A percentile compares a stretch with the other conserved stretches of the same genome.
phyloP scores from a whole-genome alignment of 2,329 filamentous ascomycete species.

The Fragosphaeria purpurea region DNA sequence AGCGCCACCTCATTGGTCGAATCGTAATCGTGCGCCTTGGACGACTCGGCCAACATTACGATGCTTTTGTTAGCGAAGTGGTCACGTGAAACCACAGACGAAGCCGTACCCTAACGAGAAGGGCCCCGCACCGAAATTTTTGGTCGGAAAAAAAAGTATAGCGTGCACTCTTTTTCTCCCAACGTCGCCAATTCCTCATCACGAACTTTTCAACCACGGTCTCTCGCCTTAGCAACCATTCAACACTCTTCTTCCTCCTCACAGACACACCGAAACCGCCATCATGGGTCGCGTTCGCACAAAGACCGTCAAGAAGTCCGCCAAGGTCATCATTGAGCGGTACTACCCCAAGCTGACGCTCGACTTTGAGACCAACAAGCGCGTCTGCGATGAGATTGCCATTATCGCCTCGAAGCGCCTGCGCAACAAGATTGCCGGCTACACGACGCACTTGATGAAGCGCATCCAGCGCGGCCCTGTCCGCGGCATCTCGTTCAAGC shows the following conservation, averaged over 20 bases:
- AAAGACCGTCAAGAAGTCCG: constrained; percentile 65
- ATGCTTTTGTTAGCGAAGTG: not conserved
- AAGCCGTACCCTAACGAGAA: constrained; percentile 5
- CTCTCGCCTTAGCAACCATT: no score
- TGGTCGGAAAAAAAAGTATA: not conserved
- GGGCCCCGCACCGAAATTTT: not conserved
- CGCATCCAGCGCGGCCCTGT: constrained; percentile 98
- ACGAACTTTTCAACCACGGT: not conserved
- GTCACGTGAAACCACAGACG: not conserved
- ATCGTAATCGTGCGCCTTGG: no score
- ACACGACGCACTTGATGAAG: constrained; percentile 99
- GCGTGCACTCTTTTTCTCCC: not conserved
- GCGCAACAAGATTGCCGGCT: constrained; percentile 98
- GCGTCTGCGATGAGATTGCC: constrained; percentile 95
- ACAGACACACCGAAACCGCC: constrained; percentile 30
- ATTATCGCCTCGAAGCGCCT: constrained; percentile 99
- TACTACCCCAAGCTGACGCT: constrained; percentile 97
- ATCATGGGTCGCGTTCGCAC: constrained; percentile 63
- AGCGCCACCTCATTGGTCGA: no score
- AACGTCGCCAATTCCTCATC: constrained; percentile 6
- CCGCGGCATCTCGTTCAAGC: constrained; percentile 99
- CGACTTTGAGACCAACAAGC: constrained; percentile 95
- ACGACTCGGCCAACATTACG: no score
- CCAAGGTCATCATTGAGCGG: constrained; percentile 99
- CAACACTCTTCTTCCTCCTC: constrained; percentile 15